Evolutionary conservation across 2,329 filamentous ascomycete species (phyloP), one percentile per base, ranked within the genome.

Genomic region (Aspergillus thermomutatus): DNA sequence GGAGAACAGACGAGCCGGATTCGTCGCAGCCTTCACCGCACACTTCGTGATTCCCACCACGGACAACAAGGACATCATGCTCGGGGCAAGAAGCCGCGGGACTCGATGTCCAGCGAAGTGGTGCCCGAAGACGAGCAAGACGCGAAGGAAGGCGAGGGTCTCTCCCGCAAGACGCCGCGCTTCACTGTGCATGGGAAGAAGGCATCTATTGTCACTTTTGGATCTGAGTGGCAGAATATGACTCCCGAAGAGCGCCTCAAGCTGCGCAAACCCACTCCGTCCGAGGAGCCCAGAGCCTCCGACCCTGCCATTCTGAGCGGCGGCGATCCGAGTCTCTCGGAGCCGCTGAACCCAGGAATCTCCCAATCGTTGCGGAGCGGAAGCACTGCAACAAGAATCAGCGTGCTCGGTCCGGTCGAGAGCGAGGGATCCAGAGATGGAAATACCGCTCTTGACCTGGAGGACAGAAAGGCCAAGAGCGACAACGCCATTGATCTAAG

Each of bases 181-280:
- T 99, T 99, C 72, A 96, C 94, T 3, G 87, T 99, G 3, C 94
- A 99, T 69, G 93, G 94, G 59, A 99, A 97, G 79, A 97, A 99
- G 75, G 94, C 94, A 2, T 96, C 92, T 1, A 90, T 99, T 55
- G 91, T 99, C 64, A 95, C 91, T n/a, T 95, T 99, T 70, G 92
- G 92, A 8, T 87, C 87, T n/a, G 93, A 96, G 65, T 87, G 96
- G 78, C 88, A 93, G 67, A 88, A 83, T 57, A 85, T 92, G 75
- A 83, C 87, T 0, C 82, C 86, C 0, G 90, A 93, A 59, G 89
- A 92, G 67, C 85, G 87, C 40, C 76, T 91, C 45, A 84, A 86
- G 56, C 78, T 87, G 50, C 82, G 87, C 54, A 89, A 77, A 66
- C 72, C 74, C 25, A 72, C 71, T 3, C 71, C 72, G 26, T 66